Conservation (phyloP, 1,139 yeast genomes). For the Lodderomyces orthopsilosis region DNA sequence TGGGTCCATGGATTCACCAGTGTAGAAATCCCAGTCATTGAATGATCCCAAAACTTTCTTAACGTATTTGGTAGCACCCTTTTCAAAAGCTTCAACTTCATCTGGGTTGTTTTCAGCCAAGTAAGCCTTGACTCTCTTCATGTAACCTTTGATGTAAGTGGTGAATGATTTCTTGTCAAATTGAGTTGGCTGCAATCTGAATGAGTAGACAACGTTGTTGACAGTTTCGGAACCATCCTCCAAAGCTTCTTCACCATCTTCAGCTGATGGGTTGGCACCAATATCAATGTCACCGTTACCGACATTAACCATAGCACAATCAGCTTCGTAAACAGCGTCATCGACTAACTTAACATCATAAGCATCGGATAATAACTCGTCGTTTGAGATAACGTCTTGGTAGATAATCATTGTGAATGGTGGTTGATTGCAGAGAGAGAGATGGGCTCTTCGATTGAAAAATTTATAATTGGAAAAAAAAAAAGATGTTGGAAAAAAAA, state of each 20-base stretch:
- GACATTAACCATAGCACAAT: conserved; percentile 88
- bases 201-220: conserved; percentile 97
- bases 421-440: background rate
- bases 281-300: conserved; percentile 87
- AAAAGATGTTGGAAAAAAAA: conserved; percentile 1
- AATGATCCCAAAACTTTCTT: conserved; percentile 93
- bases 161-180: conserved; percentile 98
- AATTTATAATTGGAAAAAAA: background rate
- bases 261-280: conserved; percentile 99
- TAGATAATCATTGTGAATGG: conserved; percentile 38
- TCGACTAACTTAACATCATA: conserved; percentile 86
- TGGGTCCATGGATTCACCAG: conserved; percentile 99
- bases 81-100: conserved; percentile 80
- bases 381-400: conserved; percentile 83
- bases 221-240: conserved; percentile 88
- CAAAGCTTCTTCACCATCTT: conserved; percentile 75
- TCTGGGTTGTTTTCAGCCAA: conserved; percentile 90
- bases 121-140: conserved; percentile 90
- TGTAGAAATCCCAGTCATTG: conserved; percentile 99
- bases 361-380: conserved; percentile 97
- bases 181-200: conserved; percentile 93
- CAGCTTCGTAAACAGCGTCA: conserved; percentile 92
- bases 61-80: conserved; percentile 93
- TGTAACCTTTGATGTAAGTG: conserved; percentile 96
- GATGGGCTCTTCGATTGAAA: conserved; percentile 2